Evolutionary conservation across 2,329 filamentous ascomycete genomes (phyloP), one percentile per base, ranked within the genome.

Genomic region (Colletotrichum camelliae): DNA sequence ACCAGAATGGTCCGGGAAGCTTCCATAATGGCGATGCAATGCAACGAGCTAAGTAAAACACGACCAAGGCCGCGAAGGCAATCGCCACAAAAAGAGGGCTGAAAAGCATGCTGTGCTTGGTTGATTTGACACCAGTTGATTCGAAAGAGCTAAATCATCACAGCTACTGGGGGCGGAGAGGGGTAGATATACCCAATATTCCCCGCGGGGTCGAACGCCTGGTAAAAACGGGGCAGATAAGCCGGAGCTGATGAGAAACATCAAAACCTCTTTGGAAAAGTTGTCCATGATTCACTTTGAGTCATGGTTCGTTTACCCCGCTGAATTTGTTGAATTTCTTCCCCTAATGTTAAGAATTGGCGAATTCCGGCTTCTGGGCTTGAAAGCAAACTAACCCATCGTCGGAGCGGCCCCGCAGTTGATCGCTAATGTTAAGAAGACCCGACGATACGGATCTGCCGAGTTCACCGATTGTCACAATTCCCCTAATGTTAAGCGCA

Each of bases 1-100:
- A 87, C 31, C 84, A 71, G 57, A 78, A 76, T 4, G 90, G 89
- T 1, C 90, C 91, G 0, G 90, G 90, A 8, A 91, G 72, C 12
- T 72, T 79, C 67, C 84, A 82, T 52, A 88, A 80, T 0, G 85
- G 85, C 18, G 86, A 88, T 18, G 80, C 70, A 12, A 83, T 60
- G 73, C 81, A 81, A 66, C 61, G 74, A 21, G 67, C 24, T 24
- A 80, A 21, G 37, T 77, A 72, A 15, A 78, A 12, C 3, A 69
- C 21, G 2, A 60, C 7, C 8, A 77, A 37, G 4, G 74, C 33
- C 7, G 67, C 37, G 7, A 72, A 52, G 8, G 57, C 68, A 5
- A 72, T 66, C 7, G 67, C 43, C 43, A 75, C 43, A 18, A 78
- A 15, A 6, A 60, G 13, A 5, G 79, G 79, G 18, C 74, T 76